Conservation (phyloP, 164 flowering plant genomes). For the Vitis labrusca region DNA sequence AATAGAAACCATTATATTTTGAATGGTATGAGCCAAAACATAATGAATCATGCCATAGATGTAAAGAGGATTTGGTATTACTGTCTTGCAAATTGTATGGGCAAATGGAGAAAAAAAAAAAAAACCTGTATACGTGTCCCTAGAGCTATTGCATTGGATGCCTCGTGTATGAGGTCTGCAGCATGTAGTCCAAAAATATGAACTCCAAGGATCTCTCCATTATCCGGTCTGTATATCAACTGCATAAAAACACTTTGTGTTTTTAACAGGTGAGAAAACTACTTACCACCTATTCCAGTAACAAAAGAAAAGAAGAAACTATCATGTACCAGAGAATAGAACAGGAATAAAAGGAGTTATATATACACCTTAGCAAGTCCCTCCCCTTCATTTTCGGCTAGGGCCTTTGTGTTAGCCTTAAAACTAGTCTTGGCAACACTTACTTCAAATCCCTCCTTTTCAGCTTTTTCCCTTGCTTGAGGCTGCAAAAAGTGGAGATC, state of each 20-base stretch:
- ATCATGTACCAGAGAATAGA: no score
- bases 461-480: slow-evolving; percentile 92
- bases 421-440: slow-evolving; percentile 86
- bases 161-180: slow-evolving; percentile 99
- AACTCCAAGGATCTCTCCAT: slow-evolving; percentile 95
- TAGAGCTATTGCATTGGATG: slow-evolving; percentile 94
- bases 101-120: background rate
- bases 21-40: no score
- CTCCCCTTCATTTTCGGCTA: slow-evolving; percentile 96
- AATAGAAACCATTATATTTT: background rate
- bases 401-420: slow-evolving; percentile 85
- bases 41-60: no score
- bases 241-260: slow-evolving; percentile 28
- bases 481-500: slow-evolving; percentile 54
- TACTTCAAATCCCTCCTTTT: slow-evolving; percentile 72
- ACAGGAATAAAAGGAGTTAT: no score
- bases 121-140: slow-evolving; percentile 88
- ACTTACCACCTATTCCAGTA: no score
- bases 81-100: background rate
- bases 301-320: background rate
- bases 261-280: no score
- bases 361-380: slow-evolving; percentile 90
- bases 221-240: slow-evolving; percentile 98
- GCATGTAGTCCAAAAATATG: slow-evolving; percentile 98
- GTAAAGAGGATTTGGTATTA: no score